These are phyloP conservation scores for Pyrenophora graminea DNA, from an alignment of 2,329 filamentous ascomycete species.

Conservation along the genomic window DNA sequence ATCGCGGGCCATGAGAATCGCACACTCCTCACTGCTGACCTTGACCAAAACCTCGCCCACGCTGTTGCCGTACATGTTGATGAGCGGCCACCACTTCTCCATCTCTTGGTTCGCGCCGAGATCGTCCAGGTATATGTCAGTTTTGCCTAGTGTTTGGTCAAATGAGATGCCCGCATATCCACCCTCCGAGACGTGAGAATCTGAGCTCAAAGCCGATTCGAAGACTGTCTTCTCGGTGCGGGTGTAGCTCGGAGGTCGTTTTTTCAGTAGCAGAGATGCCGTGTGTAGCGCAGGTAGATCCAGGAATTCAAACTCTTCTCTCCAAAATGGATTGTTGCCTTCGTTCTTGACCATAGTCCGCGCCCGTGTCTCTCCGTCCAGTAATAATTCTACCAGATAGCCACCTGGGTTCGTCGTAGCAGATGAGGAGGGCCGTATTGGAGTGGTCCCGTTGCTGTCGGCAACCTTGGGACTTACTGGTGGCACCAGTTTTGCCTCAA, in stretches of 20 bases:
- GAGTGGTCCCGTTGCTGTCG: conserved; percentile 29
- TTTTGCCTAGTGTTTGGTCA: conserved; percentile 64
- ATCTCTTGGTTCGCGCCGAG: conserved; percentile 75
- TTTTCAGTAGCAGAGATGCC: conserved; percentile 73
- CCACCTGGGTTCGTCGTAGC: conserved; percentile 57
- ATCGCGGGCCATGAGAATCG: conserved; percentile 83
- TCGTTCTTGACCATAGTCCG: conserved; percentile 73
- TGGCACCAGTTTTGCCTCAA: conserved; percentile 62
- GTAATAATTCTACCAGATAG: conserved; percentile 76
- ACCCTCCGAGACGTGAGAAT: conserved; percentile 43
- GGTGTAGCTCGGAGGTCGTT: conserved; percentile 52
- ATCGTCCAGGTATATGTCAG: conserved; percentile 82
- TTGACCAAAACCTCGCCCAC: conserved; percentile 86
- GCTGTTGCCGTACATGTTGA: conserved; percentile 73
- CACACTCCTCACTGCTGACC: conserved; percentile 82
- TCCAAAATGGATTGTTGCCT: conserved; percentile 78
- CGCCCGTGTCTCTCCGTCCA: conserved; percentile 78
- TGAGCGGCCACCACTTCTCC: conserved; percentile 83
- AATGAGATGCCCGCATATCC: conserved; percentile 54
- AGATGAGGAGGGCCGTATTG: conserved; percentile 39
- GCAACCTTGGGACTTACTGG: conserved; percentile 45
- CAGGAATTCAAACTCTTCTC: conserved; percentile 76
- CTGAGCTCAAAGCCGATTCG: conserved; percentile 38
- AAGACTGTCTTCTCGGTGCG: conserved; percentile 43
- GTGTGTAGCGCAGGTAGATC: conserved; percentile 74